These are phyloP conservation scores for Ceratobasidium papillatum DNA, from an alignment of 1,284 basidiomycete species.

Conservation along the genomic window DNA sequence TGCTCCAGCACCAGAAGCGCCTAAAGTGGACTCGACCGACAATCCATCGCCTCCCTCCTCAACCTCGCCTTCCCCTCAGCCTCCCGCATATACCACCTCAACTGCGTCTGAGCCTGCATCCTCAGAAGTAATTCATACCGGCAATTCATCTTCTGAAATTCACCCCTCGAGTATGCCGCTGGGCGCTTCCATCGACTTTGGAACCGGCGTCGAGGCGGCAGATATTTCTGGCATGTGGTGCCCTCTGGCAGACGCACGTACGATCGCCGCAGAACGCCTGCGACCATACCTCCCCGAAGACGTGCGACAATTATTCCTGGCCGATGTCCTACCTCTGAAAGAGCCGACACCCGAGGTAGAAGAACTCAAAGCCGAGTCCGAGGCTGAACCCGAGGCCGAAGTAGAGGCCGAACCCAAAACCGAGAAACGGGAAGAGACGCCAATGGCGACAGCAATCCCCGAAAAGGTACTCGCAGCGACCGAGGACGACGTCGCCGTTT, in stretches of 20 bases:
- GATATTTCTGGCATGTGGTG: conserved; percentile 37
- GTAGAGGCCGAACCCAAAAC: conserved; percentile 5
- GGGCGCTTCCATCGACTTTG: conserved; percentile 37
- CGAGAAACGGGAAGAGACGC: conserved; percentile 22
- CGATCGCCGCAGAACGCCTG: conserved; percentile 26
- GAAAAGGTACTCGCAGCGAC: conserved; percentile 33
- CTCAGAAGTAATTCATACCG: conserved; percentile 23
- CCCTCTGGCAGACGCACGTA: conserved; percentile 24
- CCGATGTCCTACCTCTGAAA: not conserved
- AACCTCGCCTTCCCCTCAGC: not conserved
- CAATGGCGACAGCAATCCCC: conserved; percentile 3
- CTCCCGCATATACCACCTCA: not conserved
- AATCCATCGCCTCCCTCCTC: not conserved
- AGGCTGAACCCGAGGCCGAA: not conserved
- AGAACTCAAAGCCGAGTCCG: not conserved
- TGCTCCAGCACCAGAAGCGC: conserved; percentile 11
- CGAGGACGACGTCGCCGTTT: conserved; percentile 33
- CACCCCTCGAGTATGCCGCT: conserved; percentile 21
- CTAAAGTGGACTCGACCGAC: conserved; percentile 3
- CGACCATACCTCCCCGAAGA: conserved; percentile 28
- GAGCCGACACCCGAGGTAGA: conserved; percentile 6
- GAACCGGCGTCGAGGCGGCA: conserved; percentile 27
- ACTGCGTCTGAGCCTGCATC: conserved; percentile 8
- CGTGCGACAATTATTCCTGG: conserved; percentile 14
- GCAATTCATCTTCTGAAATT: not conserved